These are phyloP conservation scores for Xylaria digitata DNA, from an alignment of 2,329 filamentous ascomycete species.

Conservation along the genomic window DNA sequence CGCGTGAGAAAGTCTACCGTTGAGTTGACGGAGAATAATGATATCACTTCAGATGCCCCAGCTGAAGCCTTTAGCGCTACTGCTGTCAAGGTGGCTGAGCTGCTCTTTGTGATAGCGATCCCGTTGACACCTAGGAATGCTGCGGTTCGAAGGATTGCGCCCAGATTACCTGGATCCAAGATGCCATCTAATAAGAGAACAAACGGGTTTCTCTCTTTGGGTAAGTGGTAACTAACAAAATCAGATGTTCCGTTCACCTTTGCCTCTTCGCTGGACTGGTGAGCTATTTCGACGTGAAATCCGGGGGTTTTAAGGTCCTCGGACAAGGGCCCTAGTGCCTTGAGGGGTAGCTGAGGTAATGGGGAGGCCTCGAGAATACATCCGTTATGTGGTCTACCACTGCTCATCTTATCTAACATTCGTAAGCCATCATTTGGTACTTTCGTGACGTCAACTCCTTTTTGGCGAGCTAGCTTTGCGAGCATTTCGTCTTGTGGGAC, in stretches of 20 bases:
- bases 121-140: constrained; percentile 92
- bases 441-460: constrained; percentile 65
- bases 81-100: constrained; percentile 78
- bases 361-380: constrained; percentile 88
- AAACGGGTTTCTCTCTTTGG: constrained; percentile 69
- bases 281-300: constrained; percentile 70
- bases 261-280: constrained; percentile 80
- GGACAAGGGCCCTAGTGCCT: constrained; percentile 63
- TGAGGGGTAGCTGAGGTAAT: constrained; percentile 77
- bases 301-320: constrained; percentile 58
- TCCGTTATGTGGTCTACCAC: constrained; percentile 88
- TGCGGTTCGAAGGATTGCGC: constrained; percentile 87
- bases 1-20: constrained; percentile 75
- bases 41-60: constrained; percentile 84
- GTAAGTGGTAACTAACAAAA: constrained; percentile 58
- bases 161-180: constrained; percentile 88
- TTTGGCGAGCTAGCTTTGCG: constrained; percentile 59
- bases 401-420: constrained; percentile 85
- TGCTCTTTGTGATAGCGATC: constrained; percentile 78
- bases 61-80: constrained; percentile 88
- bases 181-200: constrained; percentile 81
- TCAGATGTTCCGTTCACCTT: constrained; percentile 75
- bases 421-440: constrained; percentile 70
- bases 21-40: constrained; percentile 75
- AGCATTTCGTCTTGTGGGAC: constrained; percentile 58